phyloP scores from a whole-genome alignment of 73 alveolate species.

The Halteria grandinella region DNA sequence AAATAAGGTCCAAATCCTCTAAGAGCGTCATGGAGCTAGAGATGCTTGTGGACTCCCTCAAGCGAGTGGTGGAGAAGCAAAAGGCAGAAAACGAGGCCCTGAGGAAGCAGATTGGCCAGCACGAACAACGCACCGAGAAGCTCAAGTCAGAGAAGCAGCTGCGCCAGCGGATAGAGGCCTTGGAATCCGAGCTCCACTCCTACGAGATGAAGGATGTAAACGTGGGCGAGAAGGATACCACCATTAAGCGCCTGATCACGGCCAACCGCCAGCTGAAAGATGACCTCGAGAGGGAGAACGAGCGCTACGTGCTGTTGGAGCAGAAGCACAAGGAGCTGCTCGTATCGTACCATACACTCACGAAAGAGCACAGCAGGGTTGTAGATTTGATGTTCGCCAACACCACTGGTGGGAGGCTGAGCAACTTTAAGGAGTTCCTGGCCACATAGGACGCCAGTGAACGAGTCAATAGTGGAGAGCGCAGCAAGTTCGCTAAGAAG shows the following conservation, averaged over 20 bases:
- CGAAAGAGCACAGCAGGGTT: constrained; percentile 41
- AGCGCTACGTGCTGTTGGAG: constrained; percentile 38
- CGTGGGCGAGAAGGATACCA: constrained; percentile 35
- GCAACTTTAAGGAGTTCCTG: constrained; percentile 13
- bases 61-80: constrained; percentile 47
- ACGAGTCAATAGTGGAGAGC: too few relatives aligned
- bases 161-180: constrained; percentile 54
- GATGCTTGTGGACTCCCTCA: constrained; percentile 44
- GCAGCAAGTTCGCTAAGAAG: too few relatives aligned
- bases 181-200: constrained; percentile 47
- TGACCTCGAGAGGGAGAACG: constrained; percentile 43
- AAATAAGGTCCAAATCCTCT: constrained; percentile 30
- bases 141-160: constrained; percentile 49
- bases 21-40: constrained; percentile 50
- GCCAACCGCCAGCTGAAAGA: constrained; percentile 58
- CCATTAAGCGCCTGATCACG: constrained; percentile 47
- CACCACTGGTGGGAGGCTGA: constrained; percentile 49
- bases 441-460: neutral
- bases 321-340: constrained; percentile 53
- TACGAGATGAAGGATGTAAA: constrained; percentile 58
- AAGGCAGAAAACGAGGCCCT: constrained; percentile 42
- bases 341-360: constrained; percentile 2
- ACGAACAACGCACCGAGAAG: constrained; percentile 45
- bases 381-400: constrained; percentile 43
- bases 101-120: constrained; percentile 1